Evolutionary conservation across 305 asterid genomes (phyloP).

Genomic region (Stenogyne calaminthoides): DNA sequence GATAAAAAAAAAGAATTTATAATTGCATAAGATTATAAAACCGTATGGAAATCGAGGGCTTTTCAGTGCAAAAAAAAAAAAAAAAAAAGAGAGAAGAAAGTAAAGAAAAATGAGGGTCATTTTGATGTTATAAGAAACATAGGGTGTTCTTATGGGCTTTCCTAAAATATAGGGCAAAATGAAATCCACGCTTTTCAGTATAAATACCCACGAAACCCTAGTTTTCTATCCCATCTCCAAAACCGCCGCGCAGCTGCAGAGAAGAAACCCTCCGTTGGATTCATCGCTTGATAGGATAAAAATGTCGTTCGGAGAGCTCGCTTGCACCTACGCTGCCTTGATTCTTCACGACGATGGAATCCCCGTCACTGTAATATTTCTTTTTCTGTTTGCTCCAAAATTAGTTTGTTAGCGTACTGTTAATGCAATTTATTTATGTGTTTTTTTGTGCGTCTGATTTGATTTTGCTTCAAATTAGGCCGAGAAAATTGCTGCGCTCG

Average conservation of each 20-base stretch:
- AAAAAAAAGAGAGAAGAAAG: too few relatives aligned
- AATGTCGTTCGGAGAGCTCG: conserved; percentile 54
- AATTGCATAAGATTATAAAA: too few relatives aligned
- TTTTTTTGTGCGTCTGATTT: neutral
- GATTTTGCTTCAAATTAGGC: conserved; percentile 31
- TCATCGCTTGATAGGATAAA: neutral
- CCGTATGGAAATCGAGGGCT: too few relatives aligned
- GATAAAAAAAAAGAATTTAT: too few relatives aligned
- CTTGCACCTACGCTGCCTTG: conserved; percentile 58
- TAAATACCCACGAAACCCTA: conserved; percentile 26
- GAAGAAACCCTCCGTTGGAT: neutral
- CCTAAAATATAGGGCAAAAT: neutral
- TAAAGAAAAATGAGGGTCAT: neutral
- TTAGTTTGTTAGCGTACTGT: neutral
- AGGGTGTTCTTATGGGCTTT: neutral
- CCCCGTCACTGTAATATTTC: conserved; percentile 48
- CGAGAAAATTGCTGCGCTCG: conserved; percentile 49
- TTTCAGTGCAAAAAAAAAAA: too few relatives aligned
- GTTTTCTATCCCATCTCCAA: neutral
- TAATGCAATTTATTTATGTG: neutral
- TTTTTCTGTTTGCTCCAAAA: neutral
- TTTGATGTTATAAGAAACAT: neutral
- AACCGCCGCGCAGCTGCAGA: neutral
- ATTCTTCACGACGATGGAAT: conserved; percentile 70
- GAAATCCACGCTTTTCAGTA: neutral